phyloP scores from a whole-genome alignment of 2,329 filamentous ascomycete species.

The Dactylellina drechsleri region DNA sequence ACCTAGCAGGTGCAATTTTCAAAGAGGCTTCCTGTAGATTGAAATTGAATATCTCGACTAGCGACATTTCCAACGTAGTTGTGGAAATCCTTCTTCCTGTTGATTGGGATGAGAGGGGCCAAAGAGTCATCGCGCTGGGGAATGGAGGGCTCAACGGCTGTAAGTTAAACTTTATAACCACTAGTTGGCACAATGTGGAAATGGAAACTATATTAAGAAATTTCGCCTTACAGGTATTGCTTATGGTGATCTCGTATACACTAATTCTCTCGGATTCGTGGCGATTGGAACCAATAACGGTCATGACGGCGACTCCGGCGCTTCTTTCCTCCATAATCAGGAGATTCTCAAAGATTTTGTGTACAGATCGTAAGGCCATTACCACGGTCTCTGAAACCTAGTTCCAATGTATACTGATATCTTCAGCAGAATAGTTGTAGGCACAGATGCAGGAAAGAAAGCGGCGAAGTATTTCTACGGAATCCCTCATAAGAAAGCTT shows the following conservation, averaged over 20 bases:
- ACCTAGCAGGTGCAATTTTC: background rate
- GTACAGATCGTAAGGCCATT: slow-evolving; percentile 4
- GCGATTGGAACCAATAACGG: slow-evolving; percentile 34
- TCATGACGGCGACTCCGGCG: slow-evolving; percentile 21
- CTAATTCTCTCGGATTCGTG: slow-evolving; percentile 20
- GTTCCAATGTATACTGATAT: background rate
- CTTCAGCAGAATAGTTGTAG: slow-evolving; percentile 6
- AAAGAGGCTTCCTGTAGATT: background rate
- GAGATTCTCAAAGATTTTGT: slow-evolving; percentile 37
- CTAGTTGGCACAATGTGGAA: background rate
- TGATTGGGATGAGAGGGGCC: slow-evolving; percentile 14
- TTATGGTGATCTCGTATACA: background rate
- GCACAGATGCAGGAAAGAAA: slow-evolving; percentile 6
- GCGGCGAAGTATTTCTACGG: slow-evolving; percentile 25
- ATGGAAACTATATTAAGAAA: background rate
- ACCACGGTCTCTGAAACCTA: background rate
- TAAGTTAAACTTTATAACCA: background rate
- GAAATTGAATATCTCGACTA: slow-evolving; percentile 14
- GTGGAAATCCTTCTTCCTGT: slow-evolving; percentile 32
- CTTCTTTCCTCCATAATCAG: slow-evolving; percentile 19
- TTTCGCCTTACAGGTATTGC: background rate
- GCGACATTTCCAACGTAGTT: slow-evolving; percentile 10
- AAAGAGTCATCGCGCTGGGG: slow-evolving; percentile 1
- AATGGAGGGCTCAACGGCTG: slow-evolving; percentile 8
- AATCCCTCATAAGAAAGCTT: slow-evolving; percentile 61